Evolutionary conservation across 2,329 filamentous ascomycete genomes (phyloP).

Genomic region (Reticulascus tulasneorum): DNA sequence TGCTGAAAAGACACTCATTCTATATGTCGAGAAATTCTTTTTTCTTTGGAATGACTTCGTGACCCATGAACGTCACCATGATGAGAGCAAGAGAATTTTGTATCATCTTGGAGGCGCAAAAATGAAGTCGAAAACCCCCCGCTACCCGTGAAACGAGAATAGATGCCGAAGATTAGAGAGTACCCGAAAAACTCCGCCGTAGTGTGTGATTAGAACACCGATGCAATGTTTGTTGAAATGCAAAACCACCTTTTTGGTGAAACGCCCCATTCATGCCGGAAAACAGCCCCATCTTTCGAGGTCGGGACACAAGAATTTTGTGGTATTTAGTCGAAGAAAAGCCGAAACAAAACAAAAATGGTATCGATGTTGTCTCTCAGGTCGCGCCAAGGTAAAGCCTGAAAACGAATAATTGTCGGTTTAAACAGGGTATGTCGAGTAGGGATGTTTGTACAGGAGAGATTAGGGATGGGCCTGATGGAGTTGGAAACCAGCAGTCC

Average conservation of each 20-base stretch:
- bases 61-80: constrained; percentile 17
- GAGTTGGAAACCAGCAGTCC: constrained; percentile 17
- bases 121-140: constrained; percentile 26
- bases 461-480: too few species aligned
- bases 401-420: constrained; percentile 19
- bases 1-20: constrained; percentile 36
- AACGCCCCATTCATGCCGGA: constrained; percentile 43
- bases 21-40: constrained; percentile 48
- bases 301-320: constrained; percentile 14
- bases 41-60: constrained; percentile 29
- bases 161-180: constrained; percentile 19
- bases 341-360: constrained; percentile 31
- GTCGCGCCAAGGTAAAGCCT: constrained; percentile 29
- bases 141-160: constrained; percentile 29
- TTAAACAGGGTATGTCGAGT: constrained; percentile 39
- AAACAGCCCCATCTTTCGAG: constrained; percentile 32
- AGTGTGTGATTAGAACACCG: constrained; percentile 33
- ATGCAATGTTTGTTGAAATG: constrained; percentile 45
- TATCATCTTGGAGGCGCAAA: constrained; percentile 37
- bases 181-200: constrained; percentile 40
- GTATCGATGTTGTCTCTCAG: constrained; percentile 42
- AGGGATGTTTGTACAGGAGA: constrained; percentile 47
- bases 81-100: constrained; percentile 33
- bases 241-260: constrained; percentile 36
- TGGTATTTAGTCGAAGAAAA: constrained; percentile 16